Evolutionary conservation across 345 rosid species (phyloP).

Genomic region (Anacardium occidentale): DNA sequence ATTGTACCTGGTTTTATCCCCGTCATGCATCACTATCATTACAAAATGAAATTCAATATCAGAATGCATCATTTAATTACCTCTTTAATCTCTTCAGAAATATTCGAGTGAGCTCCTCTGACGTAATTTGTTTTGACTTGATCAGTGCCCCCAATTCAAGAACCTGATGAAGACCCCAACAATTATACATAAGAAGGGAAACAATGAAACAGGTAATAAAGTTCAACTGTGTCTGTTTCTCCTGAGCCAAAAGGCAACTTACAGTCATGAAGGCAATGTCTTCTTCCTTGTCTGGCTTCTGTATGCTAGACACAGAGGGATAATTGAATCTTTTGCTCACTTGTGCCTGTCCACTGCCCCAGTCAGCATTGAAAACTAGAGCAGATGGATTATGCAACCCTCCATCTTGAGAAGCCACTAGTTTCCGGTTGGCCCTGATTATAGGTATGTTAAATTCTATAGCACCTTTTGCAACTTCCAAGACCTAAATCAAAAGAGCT

Average conservation of each 20-base stretch:
- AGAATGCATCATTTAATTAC: constrained; percentile 26
- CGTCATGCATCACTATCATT: constrained; percentile 15
- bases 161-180: constrained; percentile 43
- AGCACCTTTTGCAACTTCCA: constrained; percentile 61
- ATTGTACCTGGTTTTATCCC: constrained; percentile 50
- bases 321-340: constrained; percentile 40
- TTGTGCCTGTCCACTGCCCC: constrained; percentile 38
- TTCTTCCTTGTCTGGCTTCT: constrained; percentile 52
- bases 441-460: constrained; percentile 59
- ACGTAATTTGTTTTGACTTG: constrained; percentile 67
- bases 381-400: constrained; percentile 70
- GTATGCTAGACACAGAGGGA: constrained; percentile 36
- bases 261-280: constrained; percentile 86
- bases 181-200: neutral
- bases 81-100: constrained; percentile 66
- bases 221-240: neutral
- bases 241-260: constrained; percentile 20
- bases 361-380: constrained; percentile 60
- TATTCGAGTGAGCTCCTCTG: constrained; percentile 57
- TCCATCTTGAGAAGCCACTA: constrained; percentile 65
- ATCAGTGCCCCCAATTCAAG: constrained; percentile 78
- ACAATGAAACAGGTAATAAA: neutral
- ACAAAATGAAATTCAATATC: neutral
- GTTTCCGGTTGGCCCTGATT: constrained; percentile 53
- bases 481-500: constrained; percentile 26